phyloP scores from a whole-genome alignment of 129 eudicot species.

The Deinandra increscens region DNA sequence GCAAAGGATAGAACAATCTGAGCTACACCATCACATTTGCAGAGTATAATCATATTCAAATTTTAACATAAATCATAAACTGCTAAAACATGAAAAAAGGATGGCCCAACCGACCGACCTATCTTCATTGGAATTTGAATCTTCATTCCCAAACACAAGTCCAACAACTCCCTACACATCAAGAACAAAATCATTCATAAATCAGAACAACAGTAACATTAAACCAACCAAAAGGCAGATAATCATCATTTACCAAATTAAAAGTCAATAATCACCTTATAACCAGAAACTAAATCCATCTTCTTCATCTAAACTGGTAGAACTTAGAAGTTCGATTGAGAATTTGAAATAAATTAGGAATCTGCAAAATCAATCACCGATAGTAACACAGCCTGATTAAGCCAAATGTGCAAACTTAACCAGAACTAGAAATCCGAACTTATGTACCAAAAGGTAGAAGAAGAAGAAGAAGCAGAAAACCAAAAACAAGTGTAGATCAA shows the following conservation, averaged over 20 bases:
- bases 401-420: slow-evolving; percentile 1
- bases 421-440: not conserved
- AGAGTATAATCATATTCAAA: not conserved
- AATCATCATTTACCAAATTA: not conserved
- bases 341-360: not conserved
- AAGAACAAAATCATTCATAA: not conserved
- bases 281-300: slow-evolving; percentile 49
- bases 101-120: slow-evolving; percentile 62
- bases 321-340: not conserved
- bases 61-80: not conserved
- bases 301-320: slow-evolving; percentile 15
- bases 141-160: slow-evolving; percentile 75
- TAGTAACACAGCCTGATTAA: not conserved
- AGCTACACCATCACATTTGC: slow-evolving; percentile 3
- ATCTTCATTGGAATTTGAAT: slow-evolving; percentile 69
- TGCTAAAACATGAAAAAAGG: not conserved
- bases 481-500: slow-evolving; percentile 16
- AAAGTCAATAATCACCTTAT: slow-evolving; percentile 29
- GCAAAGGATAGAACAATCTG: not conserved
- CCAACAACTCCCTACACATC: slow-evolving; percentile 77
- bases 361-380: slow-evolving; percentile 19
- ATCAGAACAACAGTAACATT: not conserved
- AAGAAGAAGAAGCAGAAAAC: not conserved
- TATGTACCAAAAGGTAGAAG: not conserved
- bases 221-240: not conserved